phyloP scores from a whole-genome alignment of 768 basidiomycete species.

The Podaxis carcinomalis region DNA sequence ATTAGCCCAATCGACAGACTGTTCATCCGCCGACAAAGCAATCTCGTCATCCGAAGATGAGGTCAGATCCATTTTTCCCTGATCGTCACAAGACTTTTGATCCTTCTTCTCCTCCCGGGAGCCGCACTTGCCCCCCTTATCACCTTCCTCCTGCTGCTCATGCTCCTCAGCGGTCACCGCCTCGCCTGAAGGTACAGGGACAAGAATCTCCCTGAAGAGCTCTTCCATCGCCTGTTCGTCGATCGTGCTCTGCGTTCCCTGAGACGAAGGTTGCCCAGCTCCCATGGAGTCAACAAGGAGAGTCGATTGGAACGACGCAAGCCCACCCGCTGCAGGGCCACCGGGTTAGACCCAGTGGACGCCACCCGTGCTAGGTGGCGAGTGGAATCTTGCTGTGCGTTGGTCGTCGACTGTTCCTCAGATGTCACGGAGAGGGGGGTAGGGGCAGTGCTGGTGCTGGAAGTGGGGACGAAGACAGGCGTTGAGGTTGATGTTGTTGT shows the following conservation, averaged over 20 bases:
- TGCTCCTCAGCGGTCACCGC: slow-evolving; percentile 21
- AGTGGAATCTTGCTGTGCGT: slow-evolving; percentile 58
- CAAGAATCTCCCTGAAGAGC: slow-evolving; percentile 67
- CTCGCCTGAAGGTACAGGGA: slow-evolving; percentile 38
- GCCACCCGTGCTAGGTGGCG: slow-evolving; percentile 99
- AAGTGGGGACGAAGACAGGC: slow-evolving; percentile 26
- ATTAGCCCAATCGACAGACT: slow-evolving; percentile 27
- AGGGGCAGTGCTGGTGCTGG: slow-evolving; percentile 18
- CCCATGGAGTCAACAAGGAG: slow-evolving; percentile 17
- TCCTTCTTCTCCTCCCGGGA: slow-evolving; percentile 15
- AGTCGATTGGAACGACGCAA: slow-evolving; percentile 24
- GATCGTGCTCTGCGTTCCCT: slow-evolving; percentile 47
- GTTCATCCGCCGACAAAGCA: slow-evolving; percentile 11
- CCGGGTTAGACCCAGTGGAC: slow-evolving; percentile 62
- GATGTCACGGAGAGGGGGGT: slow-evolving; percentile 17
- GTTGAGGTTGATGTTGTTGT: slow-evolving; percentile 34
- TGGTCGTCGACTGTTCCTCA: slow-evolving; percentile 21
- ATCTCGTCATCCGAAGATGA: background rate
- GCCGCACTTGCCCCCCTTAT: slow-evolving; percentile 14
- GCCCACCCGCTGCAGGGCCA: slow-evolving; percentile 95
- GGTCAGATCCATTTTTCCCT: slow-evolving; percentile 18
- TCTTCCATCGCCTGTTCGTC: slow-evolving; percentile 67
- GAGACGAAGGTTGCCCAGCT: slow-evolving; percentile 17
- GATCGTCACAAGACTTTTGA: slow-evolving; percentile 14
- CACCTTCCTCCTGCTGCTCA: slow-evolving; percentile 14